Evolutionary conservation across 2,329 filamentous ascomycete genomes (phyloP), one percentile per base, ranked within the genome.

Genomic region (Claviceps citrina): DNA sequence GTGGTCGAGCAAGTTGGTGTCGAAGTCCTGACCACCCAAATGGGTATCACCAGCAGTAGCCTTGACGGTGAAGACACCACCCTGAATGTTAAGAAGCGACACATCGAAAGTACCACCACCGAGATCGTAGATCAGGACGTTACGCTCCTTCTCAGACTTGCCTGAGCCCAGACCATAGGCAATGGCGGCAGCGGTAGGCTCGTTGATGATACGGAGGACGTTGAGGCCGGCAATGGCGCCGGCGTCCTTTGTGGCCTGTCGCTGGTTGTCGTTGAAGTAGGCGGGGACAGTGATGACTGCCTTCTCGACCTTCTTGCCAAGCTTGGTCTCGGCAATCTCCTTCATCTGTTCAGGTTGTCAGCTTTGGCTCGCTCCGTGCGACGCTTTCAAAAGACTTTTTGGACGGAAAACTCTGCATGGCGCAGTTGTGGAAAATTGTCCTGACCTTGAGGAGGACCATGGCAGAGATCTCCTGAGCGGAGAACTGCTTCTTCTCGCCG

Each of bases 231-330:
- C 71, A 60, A 98, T 98, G 64, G 89, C 83, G 80, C 91, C 91
- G 51, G 91, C 91, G 61, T 96, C 91, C 81, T 96, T 96, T 70
- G 91, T 98, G 51, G 91, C 84, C 71, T 96, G 91, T 70, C 91
- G 83, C 75, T 98, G 91, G 76, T 93, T 94, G 79, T 98, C 91
- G 76, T 96, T 96, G 84, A 98, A 98, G 78, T 98, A 98, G 62
- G 91, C 91, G 43, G 91, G 91, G 44, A 96, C 91, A 47, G 91
- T 98, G 66, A 98, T 87, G 64, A 98, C 91, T 50, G 91, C 91
- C 79, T 96, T 96, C 70, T 91, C 80, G 58, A 96, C 87, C 73
- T 91, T 93, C 81, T 93, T 94, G 67, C 86, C 91, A 56, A 98
- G 79, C 78, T 98, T 96, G 66, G 74, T 76, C 76, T 98, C 91